These are phyloP conservation scores for Hymenoscyphus scutula DNA, from an alignment of 2,329 filamentous ascomycete genomes.

Conservation along the genomic window DNA sequence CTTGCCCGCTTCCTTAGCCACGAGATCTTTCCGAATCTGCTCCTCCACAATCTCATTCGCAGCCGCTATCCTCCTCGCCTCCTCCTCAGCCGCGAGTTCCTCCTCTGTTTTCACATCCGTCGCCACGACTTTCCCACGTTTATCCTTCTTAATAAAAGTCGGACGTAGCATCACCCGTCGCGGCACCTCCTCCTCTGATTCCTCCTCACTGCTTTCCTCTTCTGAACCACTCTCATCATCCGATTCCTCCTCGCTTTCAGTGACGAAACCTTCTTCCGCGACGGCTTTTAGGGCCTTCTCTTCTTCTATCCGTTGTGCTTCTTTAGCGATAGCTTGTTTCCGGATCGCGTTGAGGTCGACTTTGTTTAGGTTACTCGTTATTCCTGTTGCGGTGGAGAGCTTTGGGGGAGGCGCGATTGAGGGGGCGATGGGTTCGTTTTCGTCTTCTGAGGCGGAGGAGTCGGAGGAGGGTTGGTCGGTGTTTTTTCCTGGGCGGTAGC, in stretches of 20 bases:
- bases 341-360: slow-evolving; percentile 51
- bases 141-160: slow-evolving; percentile 61
- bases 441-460: slow-evolving; percentile 51
- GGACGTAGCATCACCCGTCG: slow-evolving; percentile 58
- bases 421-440: slow-evolving; percentile 39
- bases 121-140: slow-evolving; percentile 40
- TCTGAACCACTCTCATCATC: slow-evolving; percentile 27
- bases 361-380: slow-evolving; percentile 52
- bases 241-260: slow-evolving; percentile 48
- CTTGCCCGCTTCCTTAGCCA: slow-evolving; percentile 70
- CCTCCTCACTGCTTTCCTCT: slow-evolving; percentile 49
- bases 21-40: slow-evolving; percentile 79
- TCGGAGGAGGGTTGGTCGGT: slow-evolving; percentile 48
- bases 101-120: slow-evolving; percentile 40
- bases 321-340: slow-evolving; percentile 46
- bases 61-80: slow-evolving; percentile 64
- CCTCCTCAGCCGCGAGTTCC: slow-evolving; percentile 52
- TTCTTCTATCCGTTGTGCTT: slow-evolving; percentile 47
- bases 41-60: slow-evolving; percentile 82
- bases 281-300: slow-evolving; percentile 42
- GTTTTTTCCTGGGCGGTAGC: slow-evolving; percentile 83
- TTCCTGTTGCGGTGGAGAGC: slow-evolving; percentile 53
- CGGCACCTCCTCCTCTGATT: slow-evolving; percentile 50
- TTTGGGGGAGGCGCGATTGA: slow-evolving; percentile 55
- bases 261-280: slow-evolving; percentile 62